Base-by-base conservation (phyloP, 2,329 filamentous ascomycete species). In the Sphaerulina vaccinii region DNA sequence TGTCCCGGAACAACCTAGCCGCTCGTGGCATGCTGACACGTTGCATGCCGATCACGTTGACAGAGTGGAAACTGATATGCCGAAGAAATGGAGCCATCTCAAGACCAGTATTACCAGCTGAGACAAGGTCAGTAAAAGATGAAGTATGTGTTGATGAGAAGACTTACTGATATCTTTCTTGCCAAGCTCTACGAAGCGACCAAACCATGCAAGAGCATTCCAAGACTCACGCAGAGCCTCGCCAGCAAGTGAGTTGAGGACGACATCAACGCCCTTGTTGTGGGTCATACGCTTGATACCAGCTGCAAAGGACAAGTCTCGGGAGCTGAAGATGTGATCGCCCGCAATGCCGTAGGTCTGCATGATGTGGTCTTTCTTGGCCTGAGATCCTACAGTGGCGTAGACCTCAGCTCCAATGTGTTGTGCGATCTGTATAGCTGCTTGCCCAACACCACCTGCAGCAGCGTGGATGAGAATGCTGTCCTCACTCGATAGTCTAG, bases 401-500 rank as follows among this genome's bases (percentile, higher is more conserved):
- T 59, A 69, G 1, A 69, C 58, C 9, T 65, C 55, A 18, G 62
- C 64, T 3, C 63, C 64, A n/a, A 65, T 44, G 33, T 52, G 47
- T 21, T 59, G 27, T 2, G 62, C 62, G 3, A 68, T 24, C 13
- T 60, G 48, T 19, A 70, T 65, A 13, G 61, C 62, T 9, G 63
- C 64, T 38, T 68, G 64, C 3, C 68, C 68, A 19, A 70, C 59
- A 29, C 60, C 64, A 10, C 66, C 66, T 7, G 62, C 60, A 2
- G 60, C 67, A 11, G 64, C 60, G 40, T 70, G 67, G 21, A 72
- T 67, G 13, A 72, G 59, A 13, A 72, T 57, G 9, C 51, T 64
- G 37, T 74, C 67, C 8, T 65, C 70, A 18, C 63, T 59, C 2
- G 39, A 27, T 7, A 74, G 52, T 22, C 60, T 55, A 23, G 41